Conservation (phyloP, 2,329 filamentous ascomycete genomes). For the Clarireedia hainanense region DNA sequence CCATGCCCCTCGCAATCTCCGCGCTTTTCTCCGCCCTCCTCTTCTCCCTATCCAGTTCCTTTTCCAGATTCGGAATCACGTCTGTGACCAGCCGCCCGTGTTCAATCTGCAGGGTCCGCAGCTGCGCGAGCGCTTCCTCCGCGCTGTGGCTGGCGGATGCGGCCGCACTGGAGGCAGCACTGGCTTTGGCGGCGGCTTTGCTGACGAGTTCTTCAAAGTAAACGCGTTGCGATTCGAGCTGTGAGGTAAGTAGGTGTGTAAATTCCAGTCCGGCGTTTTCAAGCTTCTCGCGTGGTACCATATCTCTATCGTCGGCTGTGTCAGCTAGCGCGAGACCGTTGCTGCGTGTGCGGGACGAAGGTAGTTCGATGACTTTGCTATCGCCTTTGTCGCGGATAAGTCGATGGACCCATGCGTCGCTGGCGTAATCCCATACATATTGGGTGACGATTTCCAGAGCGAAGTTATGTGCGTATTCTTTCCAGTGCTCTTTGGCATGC, state of each 20-base stretch:
- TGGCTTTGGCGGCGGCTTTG: slow-evolving; percentile 83
- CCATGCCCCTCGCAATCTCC: slow-evolving; percentile 65
- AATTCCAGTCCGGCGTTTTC: slow-evolving; percentile 87
- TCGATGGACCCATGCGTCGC: slow-evolving; percentile 91
- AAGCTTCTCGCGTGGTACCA: slow-evolving; percentile 61
- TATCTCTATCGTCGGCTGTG: slow-evolving; percentile 44
- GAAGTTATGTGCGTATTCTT: slow-evolving; percentile 82
- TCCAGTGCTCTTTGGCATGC: slow-evolving; percentile 90
- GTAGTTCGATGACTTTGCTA: slow-evolving; percentile 86
- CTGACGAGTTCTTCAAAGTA: slow-evolving; percentile 93
- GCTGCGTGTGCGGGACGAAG: slow-evolving; percentile 33
- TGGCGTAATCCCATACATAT: slow-evolving; percentile 96
- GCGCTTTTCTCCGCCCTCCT: slow-evolving; percentile 64
- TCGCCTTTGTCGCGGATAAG: slow-evolving; percentile 91
- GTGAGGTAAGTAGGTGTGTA: slow-evolving; percentile 83
- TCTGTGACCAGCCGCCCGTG: slow-evolving; percentile 41
- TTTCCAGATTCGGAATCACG: slow-evolving; percentile 61
- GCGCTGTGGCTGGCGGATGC: slow-evolving; percentile 50
- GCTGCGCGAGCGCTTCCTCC: slow-evolving; percentile 40
- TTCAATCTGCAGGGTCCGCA: slow-evolving; percentile 45
- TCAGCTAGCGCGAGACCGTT: neutral
- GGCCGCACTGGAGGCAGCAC: slow-evolving; percentile 60
- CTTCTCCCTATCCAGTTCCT: slow-evolving; percentile 61
- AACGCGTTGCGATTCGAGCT: slow-evolving; percentile 83
- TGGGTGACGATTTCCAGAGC: slow-evolving; percentile 89